A percentile compares a stretch with the other conserved stretches of the same genome.
Conservation (phyloP, 495 filamentous ascomycete species). For the Durotheca rogersii region DNA sequence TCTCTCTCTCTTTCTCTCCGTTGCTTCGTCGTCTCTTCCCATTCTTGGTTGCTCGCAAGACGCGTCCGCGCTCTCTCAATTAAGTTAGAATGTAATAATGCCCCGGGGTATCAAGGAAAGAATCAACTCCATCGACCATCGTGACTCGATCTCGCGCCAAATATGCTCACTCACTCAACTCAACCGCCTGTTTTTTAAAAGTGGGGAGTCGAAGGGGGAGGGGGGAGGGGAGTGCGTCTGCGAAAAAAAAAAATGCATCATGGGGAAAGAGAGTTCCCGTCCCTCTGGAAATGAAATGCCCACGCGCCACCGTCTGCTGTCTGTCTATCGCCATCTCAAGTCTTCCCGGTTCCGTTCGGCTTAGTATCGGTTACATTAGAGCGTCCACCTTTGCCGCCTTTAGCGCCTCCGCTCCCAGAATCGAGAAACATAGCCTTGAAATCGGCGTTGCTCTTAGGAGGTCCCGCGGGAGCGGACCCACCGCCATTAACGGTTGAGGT, state of each 20-base stretch:
- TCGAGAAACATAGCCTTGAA: conserved; percentile 75
- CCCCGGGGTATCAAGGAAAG: conserved; percentile 30
- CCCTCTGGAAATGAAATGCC: not conserved
- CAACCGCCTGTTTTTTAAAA: too few species aligned
- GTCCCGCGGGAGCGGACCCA: conserved; percentile 25
- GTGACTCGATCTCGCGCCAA: conserved; percentile 24
- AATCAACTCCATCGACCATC: conserved; percentile 26
- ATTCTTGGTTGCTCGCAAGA: not conserved
- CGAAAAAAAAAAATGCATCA: too few species aligned
- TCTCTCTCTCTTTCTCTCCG: too few species aligned
- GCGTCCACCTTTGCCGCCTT: conserved; percentile 1
- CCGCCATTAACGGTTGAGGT: conserved; percentile 13
- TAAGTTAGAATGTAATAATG: conserved; percentile 11
- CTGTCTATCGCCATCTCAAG: not conserved
- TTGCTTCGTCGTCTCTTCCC: too few species aligned
- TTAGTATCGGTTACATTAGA: not conserved
- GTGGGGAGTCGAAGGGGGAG: too few species aligned
- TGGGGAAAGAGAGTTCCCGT: not conserved
- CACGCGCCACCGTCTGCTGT: conserved; percentile 3
- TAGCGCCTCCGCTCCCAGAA: conserved; percentile 11
- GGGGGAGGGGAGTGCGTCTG: too few species aligned
- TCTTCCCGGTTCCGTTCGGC: conserved; percentile 1
- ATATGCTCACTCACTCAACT: conserved; percentile 8
- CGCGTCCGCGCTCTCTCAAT: conserved; percentile 9
- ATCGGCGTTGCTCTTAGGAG: conserved; percentile 79